Percentiles rank a stretch among this genome's conserved stretches.
These are phyloP conservation scores for Hortaea werneckii DNA, from an alignment of 2,329 filamentous ascomycete species.

Conservation along the genomic window DNA sequence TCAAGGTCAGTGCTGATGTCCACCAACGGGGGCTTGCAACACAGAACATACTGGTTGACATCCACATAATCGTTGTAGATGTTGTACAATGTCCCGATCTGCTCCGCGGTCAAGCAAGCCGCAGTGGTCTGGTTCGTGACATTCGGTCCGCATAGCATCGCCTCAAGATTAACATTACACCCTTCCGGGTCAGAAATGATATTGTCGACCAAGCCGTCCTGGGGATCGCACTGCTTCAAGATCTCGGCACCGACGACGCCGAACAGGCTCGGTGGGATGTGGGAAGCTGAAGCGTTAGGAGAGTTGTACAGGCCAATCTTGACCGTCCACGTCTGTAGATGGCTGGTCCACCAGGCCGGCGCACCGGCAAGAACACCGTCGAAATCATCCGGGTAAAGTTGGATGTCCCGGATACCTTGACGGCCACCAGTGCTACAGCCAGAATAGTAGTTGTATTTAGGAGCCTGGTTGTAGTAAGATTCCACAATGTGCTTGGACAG, in stretches of 20 bases:
- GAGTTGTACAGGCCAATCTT: conserved; percentile 40
- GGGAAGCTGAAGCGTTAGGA: conserved; percentile 34
- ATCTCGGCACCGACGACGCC: conserved; percentile 35
- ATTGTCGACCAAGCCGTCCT: conserved; percentile 41
- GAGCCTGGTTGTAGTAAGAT: conserved; percentile 37
- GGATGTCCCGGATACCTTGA: conserved; percentile 46
- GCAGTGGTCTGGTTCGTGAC: conserved; percentile 15
- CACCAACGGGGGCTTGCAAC: not conserved
- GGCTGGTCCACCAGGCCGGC: conserved; percentile 42
- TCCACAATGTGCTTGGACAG: conserved; percentile 39
- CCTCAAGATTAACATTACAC: conserved; percentile 37
- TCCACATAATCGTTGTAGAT: conserved; percentile 34
- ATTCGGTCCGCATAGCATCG: conserved; percentile 29
- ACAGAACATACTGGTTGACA: conserved; percentile 20
- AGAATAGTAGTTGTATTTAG: conserved; percentile 43
- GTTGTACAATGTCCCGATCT: conserved; percentile 34
- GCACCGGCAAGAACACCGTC: conserved; percentile 47
- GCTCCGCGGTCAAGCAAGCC: conserved; percentile 34
- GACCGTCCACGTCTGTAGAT: conserved; percentile 37
- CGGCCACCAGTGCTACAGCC: conserved; percentile 52
- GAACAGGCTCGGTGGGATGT: conserved; percentile 37
- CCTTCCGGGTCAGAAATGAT: conserved; percentile 39
- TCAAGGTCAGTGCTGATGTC: not conserved
- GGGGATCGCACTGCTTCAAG: conserved; percentile 40
- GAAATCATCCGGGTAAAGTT: conserved; percentile 47